A percentile compares a stretch with the other conserved stretches of the same genome.
These are phyloP conservation scores for Fistulina hepatica DNA, from an alignment of 1,284 basidiomycete genomes.

Conservation along the genomic window DNA sequence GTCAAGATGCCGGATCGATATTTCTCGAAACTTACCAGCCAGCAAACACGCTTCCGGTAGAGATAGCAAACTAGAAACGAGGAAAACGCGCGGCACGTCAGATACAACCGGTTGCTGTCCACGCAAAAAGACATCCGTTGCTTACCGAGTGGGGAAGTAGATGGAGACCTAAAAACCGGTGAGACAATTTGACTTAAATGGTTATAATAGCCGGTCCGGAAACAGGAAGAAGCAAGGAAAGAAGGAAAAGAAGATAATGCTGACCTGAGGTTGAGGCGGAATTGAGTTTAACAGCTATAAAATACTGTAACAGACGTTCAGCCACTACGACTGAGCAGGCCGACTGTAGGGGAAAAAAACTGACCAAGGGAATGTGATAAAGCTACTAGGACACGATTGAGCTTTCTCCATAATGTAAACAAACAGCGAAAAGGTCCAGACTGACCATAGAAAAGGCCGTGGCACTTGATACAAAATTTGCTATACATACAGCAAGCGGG, in stretches of 20 bases:
- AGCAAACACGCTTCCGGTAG: slow-evolving; percentile 71
- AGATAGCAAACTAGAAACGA: slow-evolving; percentile 55
- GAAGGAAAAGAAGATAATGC: slow-evolving; percentile 17
- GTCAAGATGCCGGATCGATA: too few species aligned
- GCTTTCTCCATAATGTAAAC: slow-evolving; percentile 2
- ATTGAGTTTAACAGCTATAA: slow-evolving; percentile 72
- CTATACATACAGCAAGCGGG: slow-evolving; percentile 68
- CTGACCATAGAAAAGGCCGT: slow-evolving; percentile 71
- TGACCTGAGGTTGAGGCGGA: slow-evolving; percentile 63
- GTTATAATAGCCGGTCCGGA: too few species aligned
- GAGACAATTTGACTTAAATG: slow-evolving; percentile 10
- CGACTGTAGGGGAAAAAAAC: slow-evolving; percentile 21
- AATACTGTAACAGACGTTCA: slow-evolving; percentile 43
- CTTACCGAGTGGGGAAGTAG: slow-evolving; percentile 80
- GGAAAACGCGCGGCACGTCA: slow-evolving; percentile 9
- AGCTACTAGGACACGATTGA: slow-evolving; percentile 35
- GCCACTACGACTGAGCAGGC: slow-evolving; percentile 1
- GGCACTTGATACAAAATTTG: slow-evolving; percentile 70
- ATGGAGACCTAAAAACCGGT: slow-evolving; percentile 45
- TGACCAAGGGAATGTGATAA: slow-evolving; percentile 74
- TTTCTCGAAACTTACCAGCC: slow-evolving; percentile 70
- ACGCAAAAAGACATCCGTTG: slow-evolving; percentile 11
- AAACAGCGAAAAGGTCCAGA: slow-evolving; percentile 11
- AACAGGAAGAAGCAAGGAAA: too few species aligned
- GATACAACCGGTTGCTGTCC: slow-evolving; percentile 13